Percentiles rank a stretch among this genome's conserved stretches.
phyloP scores from a whole-genome alignment of 78 protist genomes.

The Protostelium mycophagum region DNA sequence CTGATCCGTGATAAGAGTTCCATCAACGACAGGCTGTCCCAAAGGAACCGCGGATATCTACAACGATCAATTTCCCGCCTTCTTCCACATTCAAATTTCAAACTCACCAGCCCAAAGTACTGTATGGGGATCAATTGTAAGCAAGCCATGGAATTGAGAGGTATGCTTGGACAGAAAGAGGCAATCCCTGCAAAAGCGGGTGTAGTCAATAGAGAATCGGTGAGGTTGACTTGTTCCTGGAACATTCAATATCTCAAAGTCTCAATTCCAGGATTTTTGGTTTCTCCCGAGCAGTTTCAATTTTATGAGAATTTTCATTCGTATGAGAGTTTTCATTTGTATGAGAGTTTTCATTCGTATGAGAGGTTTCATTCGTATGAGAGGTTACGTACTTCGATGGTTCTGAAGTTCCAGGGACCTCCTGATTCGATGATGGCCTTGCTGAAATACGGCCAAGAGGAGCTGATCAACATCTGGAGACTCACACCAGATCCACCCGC shows the following conservation, averaged over 20 bases:
- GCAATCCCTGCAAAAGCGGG: neutral
- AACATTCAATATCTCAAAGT: too few species aligned
- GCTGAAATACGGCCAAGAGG: conserved; percentile 19
- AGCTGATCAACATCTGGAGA: conserved; percentile 25
- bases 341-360: too few species aligned
- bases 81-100: neutral
- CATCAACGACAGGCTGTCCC: neutral
- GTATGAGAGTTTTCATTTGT: too few species aligned
- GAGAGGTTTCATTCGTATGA: too few species aligned
- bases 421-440: conserved; percentile 33
- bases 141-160: neutral
- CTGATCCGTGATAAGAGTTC: neutral
- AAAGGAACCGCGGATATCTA: neutral
- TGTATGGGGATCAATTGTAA: too few species aligned
- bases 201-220: neutral
- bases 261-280: too few species aligned
- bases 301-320: too few species aligned
- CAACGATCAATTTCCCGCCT: neutral
- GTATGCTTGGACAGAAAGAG: neutral
- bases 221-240: neutral
- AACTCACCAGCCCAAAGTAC: too few species aligned
- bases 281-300: too few species aligned
- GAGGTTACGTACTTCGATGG: neutral
- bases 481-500: conserved; percentile 72
- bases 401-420: neutral